These are phyloP conservation scores for Rutidosis leptorrhynchoides DNA, from an alignment of 129 eudicot genomes.

Conservation along the genomic window DNA sequence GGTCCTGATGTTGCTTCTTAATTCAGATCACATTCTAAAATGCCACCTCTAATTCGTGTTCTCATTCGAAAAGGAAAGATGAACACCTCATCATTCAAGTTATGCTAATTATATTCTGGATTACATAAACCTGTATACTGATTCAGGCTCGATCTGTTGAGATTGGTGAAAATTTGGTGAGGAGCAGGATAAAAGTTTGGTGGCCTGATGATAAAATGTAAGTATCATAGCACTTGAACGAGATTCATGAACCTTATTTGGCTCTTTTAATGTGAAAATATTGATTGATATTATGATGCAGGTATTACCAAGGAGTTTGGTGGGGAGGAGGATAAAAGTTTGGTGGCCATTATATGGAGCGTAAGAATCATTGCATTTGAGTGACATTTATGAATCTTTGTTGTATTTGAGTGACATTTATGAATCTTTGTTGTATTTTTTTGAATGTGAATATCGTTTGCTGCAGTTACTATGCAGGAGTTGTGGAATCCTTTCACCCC, in stretches of 20 bases:
- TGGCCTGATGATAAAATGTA: no score
- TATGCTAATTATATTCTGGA: conserved; percentile 1
- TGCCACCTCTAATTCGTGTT: background rate
- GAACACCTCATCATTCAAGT: background rate
- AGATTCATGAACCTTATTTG: conserved; percentile 11
- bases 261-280: background rate
- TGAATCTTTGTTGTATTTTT: background rate
- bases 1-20: no score
- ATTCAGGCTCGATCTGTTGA: conserved; percentile 25
- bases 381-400: no score
- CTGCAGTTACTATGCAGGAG: conserved; percentile 31
- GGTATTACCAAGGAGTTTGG: conserved; percentile 36
- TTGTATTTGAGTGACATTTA: no score
- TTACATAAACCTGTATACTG: background rate
- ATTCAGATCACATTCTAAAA: no score
- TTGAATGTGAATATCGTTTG: background rate
- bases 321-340: conserved; percentile 51
- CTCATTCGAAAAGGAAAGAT: background rate
- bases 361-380: conserved; percentile 37
- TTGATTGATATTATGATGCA: conserved; percentile 9
- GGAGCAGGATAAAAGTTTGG: conserved; percentile 59
- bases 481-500: conserved; percentile 21
- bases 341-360: conserved; percentile 58
- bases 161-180: conserved; percentile 44
- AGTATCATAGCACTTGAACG: conserved; percentile 22